Evolutionary conservation across 2,329 filamentous ascomycete species (phyloP), one percentile per base, ranked within the genome.

Genomic region (Colletotrichum acutatum): DNA sequence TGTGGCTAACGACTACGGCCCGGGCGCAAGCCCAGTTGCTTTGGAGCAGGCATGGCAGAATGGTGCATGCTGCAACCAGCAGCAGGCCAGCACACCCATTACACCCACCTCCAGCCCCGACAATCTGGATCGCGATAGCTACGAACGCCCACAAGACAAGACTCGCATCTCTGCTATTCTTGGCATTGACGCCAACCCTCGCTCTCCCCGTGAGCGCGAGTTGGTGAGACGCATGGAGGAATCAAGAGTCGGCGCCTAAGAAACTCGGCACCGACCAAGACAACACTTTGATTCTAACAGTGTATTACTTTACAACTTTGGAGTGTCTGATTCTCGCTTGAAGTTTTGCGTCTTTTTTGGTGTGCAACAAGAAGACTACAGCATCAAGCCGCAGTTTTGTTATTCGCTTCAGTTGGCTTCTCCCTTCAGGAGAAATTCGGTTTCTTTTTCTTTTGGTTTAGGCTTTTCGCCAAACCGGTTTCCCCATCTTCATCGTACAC

Each of bases 1-100:
- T 60, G 88, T 96, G 46, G 93, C 93, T 34, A 85, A 89, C 30
- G 92, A 95, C 77, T 95, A 95, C 78, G 93, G 93, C 66, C 81
- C 84, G 16, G 89, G 90, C 42, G 86, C 87, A 1, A 91, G 89
- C 61, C 89, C 92, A 1, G 85, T 87, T 16, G 85, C 90, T 42
- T 86, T 95, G 24, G 93, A 94, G 83, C 91, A 92, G 79, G 90
- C 91, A n/a, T 95, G 92, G 91, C 88, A 86, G 79, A 83, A 84
- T 11, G 86, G 84, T 52, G 78, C 81, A 32, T 83, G 84, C 77
- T 83, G 83, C 82, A 80, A 82, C 79, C 76, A 83, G 82, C 68
- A 78, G 75, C 81, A 71, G 72, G 80, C 78, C 59, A 79, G 78
- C 58, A 86, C 84, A 30, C 89, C 89, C 60, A 85, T 91, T 77